phyloP scores from a whole-genome alignment of 176 grass and related monocot species.

The Dactylis glomerata region DNA sequence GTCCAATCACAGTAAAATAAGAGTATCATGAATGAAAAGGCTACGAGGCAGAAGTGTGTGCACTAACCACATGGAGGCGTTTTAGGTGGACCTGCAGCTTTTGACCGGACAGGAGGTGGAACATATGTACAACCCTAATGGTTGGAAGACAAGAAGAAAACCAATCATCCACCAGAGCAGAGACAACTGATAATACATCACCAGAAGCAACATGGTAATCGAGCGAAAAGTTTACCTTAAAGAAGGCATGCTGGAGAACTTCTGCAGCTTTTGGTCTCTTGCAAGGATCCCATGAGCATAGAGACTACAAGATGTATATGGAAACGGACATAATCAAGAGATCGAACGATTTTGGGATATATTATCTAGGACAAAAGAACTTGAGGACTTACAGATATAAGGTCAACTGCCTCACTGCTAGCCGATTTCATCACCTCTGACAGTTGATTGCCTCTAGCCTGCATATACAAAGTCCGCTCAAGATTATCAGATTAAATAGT shows the following conservation, averaged over 20 bases:
- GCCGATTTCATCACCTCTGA: slow-evolving; percentile 60
- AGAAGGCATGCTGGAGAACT: slow-evolving; percentile 83
- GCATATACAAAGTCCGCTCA: slow-evolving; percentile 8
- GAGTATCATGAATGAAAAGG: neutral
- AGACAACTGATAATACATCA: neutral
- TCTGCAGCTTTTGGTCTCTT: slow-evolving; percentile 90
- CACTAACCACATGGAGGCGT: slow-evolving; percentile 87
- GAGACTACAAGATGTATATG: slow-evolving; percentile 41
- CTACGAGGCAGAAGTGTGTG: neutral
- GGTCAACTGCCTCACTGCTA: slow-evolving; percentile 68
- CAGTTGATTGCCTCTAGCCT: slow-evolving; percentile 61
- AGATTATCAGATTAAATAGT: slow-evolving; percentile 3
- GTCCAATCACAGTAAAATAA: slow-evolving; percentile 4
- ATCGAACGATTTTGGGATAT: neutral
- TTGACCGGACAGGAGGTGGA: slow-evolving; percentile 55
- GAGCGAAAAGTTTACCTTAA: slow-evolving; percentile 48
- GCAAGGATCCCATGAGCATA: slow-evolving; percentile 91
- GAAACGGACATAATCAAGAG: neutral
- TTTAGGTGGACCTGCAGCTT: slow-evolving; percentile 48
- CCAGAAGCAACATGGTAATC: neutral
- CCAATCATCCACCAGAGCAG: neutral
- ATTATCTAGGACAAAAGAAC: slow-evolving; percentile 1
- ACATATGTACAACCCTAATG: slow-evolving; percentile 41
- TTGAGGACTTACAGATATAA: slow-evolving; percentile 65
- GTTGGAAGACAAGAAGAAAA: slow-evolving; percentile 23